These are phyloP conservation scores for Graphium sp. DNA, from an alignment of 2,329 filamentous ascomycete genomes.

Conservation along the genomic window DNA sequence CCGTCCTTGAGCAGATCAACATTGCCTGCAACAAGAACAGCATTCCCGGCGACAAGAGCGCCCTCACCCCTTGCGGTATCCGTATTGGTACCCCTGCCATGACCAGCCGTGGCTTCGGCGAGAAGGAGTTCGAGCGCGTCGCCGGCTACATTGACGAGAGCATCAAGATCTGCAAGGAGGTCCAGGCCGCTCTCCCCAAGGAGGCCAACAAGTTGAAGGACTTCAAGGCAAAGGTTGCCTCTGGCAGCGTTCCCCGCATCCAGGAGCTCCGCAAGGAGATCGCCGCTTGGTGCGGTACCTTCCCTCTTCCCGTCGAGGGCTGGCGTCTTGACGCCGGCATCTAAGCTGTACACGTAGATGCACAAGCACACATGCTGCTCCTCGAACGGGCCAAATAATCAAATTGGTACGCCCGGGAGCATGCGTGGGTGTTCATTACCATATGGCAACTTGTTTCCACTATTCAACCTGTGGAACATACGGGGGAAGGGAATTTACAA, in stretches of 20 bases:
- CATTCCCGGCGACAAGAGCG: slow-evolving; percentile 93
- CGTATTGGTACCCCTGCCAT: slow-evolving; percentile 95
- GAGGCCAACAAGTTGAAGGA: slow-evolving; percentile 99
- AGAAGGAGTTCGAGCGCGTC: slow-evolving; percentile 82
- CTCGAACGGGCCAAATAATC: too few relatives aligned
- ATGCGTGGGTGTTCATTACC: too few relatives aligned
- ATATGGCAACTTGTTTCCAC: too few relatives aligned
- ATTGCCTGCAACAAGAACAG: slow-evolving; percentile 99
- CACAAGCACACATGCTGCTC: too few relatives aligned
- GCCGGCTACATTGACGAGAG: slow-evolving; percentile 75
- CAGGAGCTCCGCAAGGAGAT: slow-evolving; percentile 80
- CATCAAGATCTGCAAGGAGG: slow-evolving; percentile 79
- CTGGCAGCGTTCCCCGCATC: slow-evolving; percentile 67
- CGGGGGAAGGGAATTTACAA: too few relatives aligned
- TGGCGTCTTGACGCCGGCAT: slow-evolving; percentile 46
- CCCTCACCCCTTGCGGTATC: slow-evolving; percentile 84
- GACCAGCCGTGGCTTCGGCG: slow-evolving; percentile 87
- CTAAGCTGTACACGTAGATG: too few relatives aligned
- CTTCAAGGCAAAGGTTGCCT: slow-evolving; percentile 84
- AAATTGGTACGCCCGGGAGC: too few relatives aligned
- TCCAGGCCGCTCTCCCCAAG: slow-evolving; percentile 77
- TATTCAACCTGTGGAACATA: too few relatives aligned
- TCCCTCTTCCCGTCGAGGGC: slow-evolving; percentile 79
- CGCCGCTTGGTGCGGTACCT: slow-evolving; percentile 66
- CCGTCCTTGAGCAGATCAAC: slow-evolving; percentile 92